These are phyloP conservation scores for Citrus maxima DNA, from an alignment of 345 rosid genomes.

Conservation along the genomic window DNA sequence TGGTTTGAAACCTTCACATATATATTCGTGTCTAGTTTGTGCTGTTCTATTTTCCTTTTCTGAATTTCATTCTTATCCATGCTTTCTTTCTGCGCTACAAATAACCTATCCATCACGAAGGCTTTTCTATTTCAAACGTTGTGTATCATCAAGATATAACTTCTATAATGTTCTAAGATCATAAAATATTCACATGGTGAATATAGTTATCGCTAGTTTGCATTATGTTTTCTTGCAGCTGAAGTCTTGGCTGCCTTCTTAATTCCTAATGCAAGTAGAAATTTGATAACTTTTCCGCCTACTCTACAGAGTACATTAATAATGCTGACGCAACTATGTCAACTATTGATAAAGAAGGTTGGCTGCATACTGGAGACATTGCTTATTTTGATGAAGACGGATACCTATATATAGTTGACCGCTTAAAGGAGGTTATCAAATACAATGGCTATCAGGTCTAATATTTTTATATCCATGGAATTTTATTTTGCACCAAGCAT, in stretches of 20 bases:
- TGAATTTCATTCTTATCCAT: not conserved
- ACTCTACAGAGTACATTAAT: slow-evolving; percentile 60
- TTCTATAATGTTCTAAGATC: not conserved
- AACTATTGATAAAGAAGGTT: slow-evolving; percentile 56
- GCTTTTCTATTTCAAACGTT: not conserved
- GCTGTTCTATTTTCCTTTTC: not conserved
- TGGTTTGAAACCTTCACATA: not conserved
- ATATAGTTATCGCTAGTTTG: not conserved
- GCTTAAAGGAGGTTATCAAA: slow-evolving; percentile 80
- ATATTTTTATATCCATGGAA: not conserved
- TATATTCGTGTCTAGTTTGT: not conserved
- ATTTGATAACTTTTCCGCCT: not conserved
- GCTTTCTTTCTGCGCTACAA: not conserved
- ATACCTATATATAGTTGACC: slow-evolving; percentile 59
- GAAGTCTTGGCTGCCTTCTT: not conserved
- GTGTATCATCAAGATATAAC: not conserved
- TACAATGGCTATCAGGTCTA: slow-evolving; percentile 89
- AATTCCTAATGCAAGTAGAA: not conserved
- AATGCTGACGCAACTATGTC: slow-evolving; percentile 55
- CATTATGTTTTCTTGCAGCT: not conserved
- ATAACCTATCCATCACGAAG: not conserved
- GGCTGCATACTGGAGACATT: slow-evolving; percentile 91
- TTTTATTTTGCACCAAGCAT: not conserved
- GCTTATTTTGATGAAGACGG: slow-evolving; percentile 74
- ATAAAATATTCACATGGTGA: not conserved